Evolutionary conservation across 257 asterid species (phyloP).

Genomic region (Ballota nigra): DNA sequence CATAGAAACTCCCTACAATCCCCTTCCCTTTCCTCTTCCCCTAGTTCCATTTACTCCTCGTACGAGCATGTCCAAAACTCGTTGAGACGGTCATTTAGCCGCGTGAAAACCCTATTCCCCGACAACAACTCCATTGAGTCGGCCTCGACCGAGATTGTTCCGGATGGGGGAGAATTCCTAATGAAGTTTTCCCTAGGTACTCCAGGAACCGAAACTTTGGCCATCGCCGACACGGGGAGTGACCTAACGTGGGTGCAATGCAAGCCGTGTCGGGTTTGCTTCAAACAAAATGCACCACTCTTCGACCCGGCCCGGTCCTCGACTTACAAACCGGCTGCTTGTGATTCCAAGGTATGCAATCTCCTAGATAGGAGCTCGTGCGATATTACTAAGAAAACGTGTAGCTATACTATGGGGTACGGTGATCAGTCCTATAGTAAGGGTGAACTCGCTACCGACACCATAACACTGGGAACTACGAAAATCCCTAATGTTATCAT

Average conservation of each 20-base stretch:
- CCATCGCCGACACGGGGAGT: conserved; percentile 66
- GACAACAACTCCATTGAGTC: conserved; percentile 6
- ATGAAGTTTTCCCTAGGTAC: conserved; percentile 56
- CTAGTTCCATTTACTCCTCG: too few species aligned
- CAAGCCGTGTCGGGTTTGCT: conserved; percentile 51
- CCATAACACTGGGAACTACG: conserved; percentile 37
- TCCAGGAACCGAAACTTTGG: conserved; percentile 44
- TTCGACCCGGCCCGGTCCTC: conserved; percentile 46
- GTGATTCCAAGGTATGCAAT: conserved; percentile 36
- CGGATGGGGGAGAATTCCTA: conserved; percentile 54
- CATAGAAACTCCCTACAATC: conserved; percentile 55
- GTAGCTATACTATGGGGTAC: conserved; percentile 31
- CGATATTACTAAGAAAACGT: neutral
- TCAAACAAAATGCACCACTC: conserved; percentile 36
- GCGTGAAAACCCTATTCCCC: conserved; percentile 23
- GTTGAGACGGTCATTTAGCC: conserved; percentile 43
- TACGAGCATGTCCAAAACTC: conserved; percentile 25
- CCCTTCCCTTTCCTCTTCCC: conserved; percentile 32
- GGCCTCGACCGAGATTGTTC: conserved; percentile 24
- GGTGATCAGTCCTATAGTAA: conserved; percentile 37
- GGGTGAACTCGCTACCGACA: conserved; percentile 54
- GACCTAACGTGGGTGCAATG: conserved; percentile 67
- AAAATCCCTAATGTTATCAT: conserved; percentile 29
- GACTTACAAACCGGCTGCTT: conserved; percentile 38
- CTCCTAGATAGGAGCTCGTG: conserved; percentile 14